Percentiles rank a stretch among this genome's conserved stretches.
These are phyloP conservation scores for Fagus sylvatica DNA, from an alignment of 306 rosid species.

Conservation along the genomic window DNA sequence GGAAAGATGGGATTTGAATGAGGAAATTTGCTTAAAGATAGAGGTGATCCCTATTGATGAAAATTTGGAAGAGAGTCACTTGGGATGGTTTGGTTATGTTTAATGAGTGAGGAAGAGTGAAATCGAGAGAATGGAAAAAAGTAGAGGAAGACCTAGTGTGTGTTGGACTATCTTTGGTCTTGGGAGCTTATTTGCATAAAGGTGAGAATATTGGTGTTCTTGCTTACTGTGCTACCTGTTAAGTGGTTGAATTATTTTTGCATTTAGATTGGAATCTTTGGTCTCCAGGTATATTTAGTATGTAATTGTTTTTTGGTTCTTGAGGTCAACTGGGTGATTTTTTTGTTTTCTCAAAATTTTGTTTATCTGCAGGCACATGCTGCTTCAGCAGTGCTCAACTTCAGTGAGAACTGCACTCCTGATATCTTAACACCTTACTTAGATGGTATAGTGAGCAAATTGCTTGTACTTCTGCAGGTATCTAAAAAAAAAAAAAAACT, in stretches of 20 bases:
- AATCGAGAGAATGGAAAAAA: no score
- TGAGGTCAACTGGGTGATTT: not conserved
- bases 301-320: not conserved
- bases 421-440: slow-evolving; percentile 84
- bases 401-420: slow-evolving; percentile 97
- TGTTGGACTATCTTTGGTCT: no score
- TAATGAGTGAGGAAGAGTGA: no score
- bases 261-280: not conserved
- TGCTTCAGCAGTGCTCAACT: slow-evolving; percentile 98
- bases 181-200: no score
- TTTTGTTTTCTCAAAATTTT: slow-evolving; percentile 6
- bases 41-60: no score
- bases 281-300: not conserved
- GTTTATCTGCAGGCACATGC: slow-evolving; percentile 84
- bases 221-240: not conserved
- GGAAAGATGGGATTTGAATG: no score
- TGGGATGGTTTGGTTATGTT: no score
- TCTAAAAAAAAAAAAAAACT: slow-evolving; percentile 1
- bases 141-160: no score
- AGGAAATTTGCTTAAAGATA: no score
- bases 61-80: no score
- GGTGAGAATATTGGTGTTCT: not conserved
- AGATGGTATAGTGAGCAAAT: slow-evolving; percentile 91
- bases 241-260: not conserved
- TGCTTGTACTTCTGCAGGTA: slow-evolving; percentile 97